A percentile compares a stretch with the other conserved stretches of the same genome.
Evolutionary conservation across 2,329 filamentous ascomycete species (phyloP).

Genomic region (Curvularia spicifera): DNA sequence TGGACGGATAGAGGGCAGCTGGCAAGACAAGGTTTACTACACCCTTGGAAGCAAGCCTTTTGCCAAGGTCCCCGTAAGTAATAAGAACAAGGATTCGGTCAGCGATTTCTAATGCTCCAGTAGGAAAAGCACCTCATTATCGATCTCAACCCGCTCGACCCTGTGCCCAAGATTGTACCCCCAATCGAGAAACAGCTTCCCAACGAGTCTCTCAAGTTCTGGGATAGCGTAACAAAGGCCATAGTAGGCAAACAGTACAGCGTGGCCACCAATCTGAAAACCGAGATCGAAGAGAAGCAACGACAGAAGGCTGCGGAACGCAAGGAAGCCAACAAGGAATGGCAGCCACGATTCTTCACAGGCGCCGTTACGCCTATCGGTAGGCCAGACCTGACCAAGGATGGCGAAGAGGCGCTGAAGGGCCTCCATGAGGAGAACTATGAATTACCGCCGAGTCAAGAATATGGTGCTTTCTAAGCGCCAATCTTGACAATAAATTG

Average conservation of each 20-base stretch:
- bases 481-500: slow-evolving; percentile 1
- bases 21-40: slow-evolving; percentile 76
- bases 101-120: slow-evolving; percentile 14
- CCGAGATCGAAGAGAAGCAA: slow-evolving; percentile 90
- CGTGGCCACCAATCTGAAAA: slow-evolving; percentile 84
- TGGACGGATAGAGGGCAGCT: slow-evolving; percentile 80
- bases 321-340: slow-evolving; percentile 71
- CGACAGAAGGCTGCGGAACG: slow-evolving; percentile 82
- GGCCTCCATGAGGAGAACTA: slow-evolving; percentile 62
- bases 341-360: slow-evolving; percentile 88
- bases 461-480: slow-evolving; percentile 48
- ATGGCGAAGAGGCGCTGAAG: slow-evolving; percentile 65
- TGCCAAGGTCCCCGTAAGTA: slow-evolving; percentile 62
- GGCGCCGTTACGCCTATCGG: slow-evolving; percentile 65
- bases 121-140: slow-evolving; percentile 73
- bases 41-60: slow-evolving; percentile 57
- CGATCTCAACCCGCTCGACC: slow-evolving; percentile 82
- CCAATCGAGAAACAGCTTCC: slow-evolving; percentile 78
- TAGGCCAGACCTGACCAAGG: slow-evolving; percentile 66
- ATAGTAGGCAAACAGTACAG: slow-evolving; percentile 83
- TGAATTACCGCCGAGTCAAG: slow-evolving; percentile 54
- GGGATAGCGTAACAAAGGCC: slow-evolving; percentile 84
- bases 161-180: slow-evolving; percentile 79
- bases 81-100: not conserved
- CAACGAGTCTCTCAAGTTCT: slow-evolving; percentile 89